Evolutionary conservation across 148 eudicot species (phyloP), one percentile per base, ranked within the genome.

Genomic region (Bassia scoparia): DNA sequence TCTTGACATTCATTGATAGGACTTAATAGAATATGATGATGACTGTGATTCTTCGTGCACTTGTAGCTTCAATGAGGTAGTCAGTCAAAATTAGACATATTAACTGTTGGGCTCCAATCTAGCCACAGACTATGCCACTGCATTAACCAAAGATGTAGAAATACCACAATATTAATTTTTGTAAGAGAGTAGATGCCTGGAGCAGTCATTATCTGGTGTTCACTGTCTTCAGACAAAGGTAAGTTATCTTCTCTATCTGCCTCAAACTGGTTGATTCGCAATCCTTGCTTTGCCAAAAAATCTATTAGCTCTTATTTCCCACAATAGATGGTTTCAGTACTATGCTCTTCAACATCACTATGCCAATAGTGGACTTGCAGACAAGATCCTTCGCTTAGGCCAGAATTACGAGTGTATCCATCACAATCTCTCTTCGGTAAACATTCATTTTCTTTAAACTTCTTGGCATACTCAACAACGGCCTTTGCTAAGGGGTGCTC

Each of bases 401-500:
- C 88, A 87, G 4, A 71, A 52, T 41, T 70, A n/a, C n/a, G n/a
- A n/a, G n/a, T n/a, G n/a, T n/a, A n/a, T n/a, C n/a, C n/a, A n/a
- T n/a, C n/a, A n/a, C n/a, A n/a, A n/a, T n/a, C n/a, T n/a, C n/a
- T n/a, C n/a, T n/a, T n/a, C n/a, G n/a, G n/a, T n/a, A n/a, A n/a
- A n/a, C n/a, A n/a, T n/a, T 81, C 89, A 14, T 87, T 92, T 72
- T 76, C 93, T 86, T 76, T 81, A 44, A 90, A 84, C 72, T 88
- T 92, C 81, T 87, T 89, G 66, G 90, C 96, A 67, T 92, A 88
- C 77, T 88, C 99, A 43, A 90, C 90, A 3, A 95, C 80, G 2
- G 99, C 96, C 75, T 95, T 95, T 55, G 87, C 99, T 75, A 95
- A 78, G 30, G 99, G 99, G 75, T 95, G 99, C 78, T 95, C 97